phyloP scores from a whole-genome alignment of 2,329 filamentous ascomycete species.

The Cercospora sesami region DNA sequence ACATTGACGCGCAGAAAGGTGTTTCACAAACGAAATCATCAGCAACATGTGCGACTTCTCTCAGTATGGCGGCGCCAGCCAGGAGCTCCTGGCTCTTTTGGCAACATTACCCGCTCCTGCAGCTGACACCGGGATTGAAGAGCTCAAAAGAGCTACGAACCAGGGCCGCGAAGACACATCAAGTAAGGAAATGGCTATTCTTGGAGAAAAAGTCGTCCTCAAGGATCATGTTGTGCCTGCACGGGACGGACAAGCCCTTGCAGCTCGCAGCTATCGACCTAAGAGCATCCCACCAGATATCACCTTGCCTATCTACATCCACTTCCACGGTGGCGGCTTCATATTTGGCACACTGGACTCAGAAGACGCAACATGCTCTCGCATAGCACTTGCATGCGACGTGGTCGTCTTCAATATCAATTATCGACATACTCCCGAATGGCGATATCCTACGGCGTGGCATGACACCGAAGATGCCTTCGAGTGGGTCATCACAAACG shows the following conservation, averaged over 20 bases:
- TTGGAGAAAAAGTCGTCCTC: conserved; percentile 11
- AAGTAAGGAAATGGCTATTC: conserved; percentile 14
- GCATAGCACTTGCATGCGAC: conserved; percentile 46
- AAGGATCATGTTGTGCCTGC: conserved; percentile 40
- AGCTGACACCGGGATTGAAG: conserved; percentile 15
- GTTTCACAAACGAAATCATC: background rate
- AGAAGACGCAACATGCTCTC: conserved; percentile 56
- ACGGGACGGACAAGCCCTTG: conserved; percentile 49
- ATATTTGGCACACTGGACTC: conserved; percentile 55
- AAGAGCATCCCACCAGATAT: conserved; percentile 35
- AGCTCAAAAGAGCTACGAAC: conserved; percentile 21
- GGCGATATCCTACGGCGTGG: conserved; percentile 55
- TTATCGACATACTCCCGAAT: conserved; percentile 60
- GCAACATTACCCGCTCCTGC: conserved; percentile 17
- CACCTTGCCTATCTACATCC: conserved; percentile 48
- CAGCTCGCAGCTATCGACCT: conserved; percentile 52
- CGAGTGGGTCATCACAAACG: conserved; percentile 54
- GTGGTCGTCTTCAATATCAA: conserved; percentile 57
- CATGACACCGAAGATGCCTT: conserved; percentile 57
- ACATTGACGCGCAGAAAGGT: background rate
- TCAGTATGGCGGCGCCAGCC: conserved; percentile 23
- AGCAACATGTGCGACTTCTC: conserved; percentile 27
- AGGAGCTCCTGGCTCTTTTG: conserved; percentile 20
- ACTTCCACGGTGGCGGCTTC: conserved; percentile 59
- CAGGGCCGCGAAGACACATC: conserved; percentile 21